Conservation (phyloP, 805 yeast species). For the Yamadazyma ubonensis region DNA sequence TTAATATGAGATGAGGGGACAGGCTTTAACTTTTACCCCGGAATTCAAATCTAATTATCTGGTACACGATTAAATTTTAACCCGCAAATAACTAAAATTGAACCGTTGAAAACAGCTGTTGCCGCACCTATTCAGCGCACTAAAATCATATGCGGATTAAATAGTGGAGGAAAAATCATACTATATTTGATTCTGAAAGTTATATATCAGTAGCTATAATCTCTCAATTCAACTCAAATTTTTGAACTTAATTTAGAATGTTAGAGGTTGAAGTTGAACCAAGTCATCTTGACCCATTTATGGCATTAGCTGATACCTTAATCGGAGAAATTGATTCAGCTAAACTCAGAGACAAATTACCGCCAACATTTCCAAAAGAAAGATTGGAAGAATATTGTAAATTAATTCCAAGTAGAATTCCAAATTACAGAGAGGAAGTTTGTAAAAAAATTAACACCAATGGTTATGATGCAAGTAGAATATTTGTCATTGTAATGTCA, state of each 20-base stretch:
- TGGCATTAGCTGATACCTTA: slow-evolving; percentile 34
- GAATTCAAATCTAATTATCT: no score
- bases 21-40: no score
- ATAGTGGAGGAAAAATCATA: slow-evolving; percentile 2
- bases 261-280: slow-evolving; percentile 7
- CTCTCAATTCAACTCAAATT: not conserved
- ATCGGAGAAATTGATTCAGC: slow-evolving; percentile 33
- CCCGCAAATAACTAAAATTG: no score
- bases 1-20: no score
- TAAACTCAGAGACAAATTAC: slow-evolving; percentile 23
- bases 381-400: slow-evolving; percentile 30
- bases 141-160: slow-evolving; percentile 8
- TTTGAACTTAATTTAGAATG: not conserved
- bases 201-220: not conserved
- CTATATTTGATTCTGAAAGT: slow-evolving; percentile 1
- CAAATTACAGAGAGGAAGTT: slow-evolving; percentile 23
- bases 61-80: no score
- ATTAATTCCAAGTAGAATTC: slow-evolving; percentile 30
- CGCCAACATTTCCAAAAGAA: slow-evolving; percentile 25
- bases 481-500: slow-evolving; percentile 25
- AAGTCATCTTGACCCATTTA: slow-evolving; percentile 17
- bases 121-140: not conserved
- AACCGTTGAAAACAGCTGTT: not conserved
- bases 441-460: slow-evolving; percentile 15
- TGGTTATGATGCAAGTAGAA: slow-evolving; percentile 18